Base-by-base conservation (phyloP, 805 yeast species). In the Cyberlindnera lachancei region DNA sequence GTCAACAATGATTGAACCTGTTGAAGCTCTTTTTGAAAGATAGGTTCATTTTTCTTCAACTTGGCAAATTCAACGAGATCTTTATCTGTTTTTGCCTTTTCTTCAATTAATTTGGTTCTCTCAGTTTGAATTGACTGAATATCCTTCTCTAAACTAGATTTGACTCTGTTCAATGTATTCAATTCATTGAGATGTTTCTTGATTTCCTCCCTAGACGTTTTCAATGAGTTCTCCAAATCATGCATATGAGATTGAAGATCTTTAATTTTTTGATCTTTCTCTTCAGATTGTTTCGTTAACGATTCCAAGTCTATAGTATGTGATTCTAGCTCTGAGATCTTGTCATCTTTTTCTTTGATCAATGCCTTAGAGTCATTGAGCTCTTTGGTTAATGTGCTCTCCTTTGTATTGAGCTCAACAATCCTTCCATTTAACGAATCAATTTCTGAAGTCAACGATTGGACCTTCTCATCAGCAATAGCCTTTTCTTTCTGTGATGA, bases 401-500 rank as follows among this genome's bases (percentile, higher is more conserved):
- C 28, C 12, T 38, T 27, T n/a, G 32, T 33, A 12, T 40, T 32
- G 15, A 40, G 18, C 10, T 33, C 30, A 9, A 34, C 37, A 14
- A 42, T 41, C 4, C 53, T 50, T 18, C 46, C 52, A 9, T 50
- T 44, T 26, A 57, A 31, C 8, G 29, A 29, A 5, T 18, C 17
- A 13, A 36, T 25, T 13, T 19, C 15, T 28, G 46, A 43, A 3
- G 27, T 14, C n/a, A 33, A 37, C 17, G 41, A 40, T n/a, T n/a
- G n/a, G n/a, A n/a, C n/a, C n/a, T n/a, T n/a, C n/a, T n/a, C n/a
- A n/a, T n/a, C n/a, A n/a, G n/a, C n/a, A n/a, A n/a, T n/a, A 7
- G 38, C 18, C 17, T 38, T 42, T 14, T 38, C 45, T 26, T 56
- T 31, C 47, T 55, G 36, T 27, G 46, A 40, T 27, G 46, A 40